Evolutionary conservation across 257 asterid genomes (phyloP).

Genomic region (Gentiana dahurica): DNA sequence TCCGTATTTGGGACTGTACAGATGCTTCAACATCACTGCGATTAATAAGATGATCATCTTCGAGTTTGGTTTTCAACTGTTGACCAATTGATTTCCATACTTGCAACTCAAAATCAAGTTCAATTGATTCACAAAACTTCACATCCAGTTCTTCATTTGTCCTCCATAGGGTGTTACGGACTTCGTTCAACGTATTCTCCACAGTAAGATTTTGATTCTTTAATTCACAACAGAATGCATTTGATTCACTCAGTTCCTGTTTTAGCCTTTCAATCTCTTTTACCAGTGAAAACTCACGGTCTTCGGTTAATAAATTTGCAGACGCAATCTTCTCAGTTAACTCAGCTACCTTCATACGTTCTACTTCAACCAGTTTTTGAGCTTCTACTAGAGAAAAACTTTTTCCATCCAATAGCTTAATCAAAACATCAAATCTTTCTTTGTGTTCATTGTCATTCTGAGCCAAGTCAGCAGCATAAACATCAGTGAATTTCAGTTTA

Average conservation of each 20-base stretch:
- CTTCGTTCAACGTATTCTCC: slow-evolving; percentile 39
- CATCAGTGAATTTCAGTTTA: slow-evolving; percentile 27
- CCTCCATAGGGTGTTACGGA: slow-evolving; percentile 33
- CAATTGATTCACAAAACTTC: slow-evolving; percentile 44
- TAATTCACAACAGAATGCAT: slow-evolving; percentile 20
- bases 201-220: slow-evolving; percentile 36
- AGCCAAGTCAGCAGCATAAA: slow-evolving; percentile 18
- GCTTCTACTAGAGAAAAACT: slow-evolving; percentile 26
- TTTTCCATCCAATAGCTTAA: slow-evolving; percentile 46
- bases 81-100: slow-evolving; percentile 64
- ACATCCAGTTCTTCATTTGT: slow-evolving; percentile 62
- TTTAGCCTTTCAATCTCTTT: slow-evolving; percentile 39
- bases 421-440: slow-evolving; percentile 22
- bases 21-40: slow-evolving; percentile 64
- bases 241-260: slow-evolving; percentile 34
- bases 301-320: slow-evolving; percentile 24
- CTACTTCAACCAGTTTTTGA: slow-evolving; percentile 48
- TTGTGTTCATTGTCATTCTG: slow-evolving; percentile 21
- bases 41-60: slow-evolving; percentile 23
- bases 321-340: slow-evolving; percentile 32
- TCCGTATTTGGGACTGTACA: slow-evolving; percentile 44
- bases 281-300: slow-evolving; percentile 37
- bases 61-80: slow-evolving; percentile 40
- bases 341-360: slow-evolving; percentile 36
- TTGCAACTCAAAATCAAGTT: slow-evolving; percentile 59